phyloP scores from a whole-genome alignment of 1,284 basidiomycete genomes.

The Microbotryomycetes sp. region DNA sequence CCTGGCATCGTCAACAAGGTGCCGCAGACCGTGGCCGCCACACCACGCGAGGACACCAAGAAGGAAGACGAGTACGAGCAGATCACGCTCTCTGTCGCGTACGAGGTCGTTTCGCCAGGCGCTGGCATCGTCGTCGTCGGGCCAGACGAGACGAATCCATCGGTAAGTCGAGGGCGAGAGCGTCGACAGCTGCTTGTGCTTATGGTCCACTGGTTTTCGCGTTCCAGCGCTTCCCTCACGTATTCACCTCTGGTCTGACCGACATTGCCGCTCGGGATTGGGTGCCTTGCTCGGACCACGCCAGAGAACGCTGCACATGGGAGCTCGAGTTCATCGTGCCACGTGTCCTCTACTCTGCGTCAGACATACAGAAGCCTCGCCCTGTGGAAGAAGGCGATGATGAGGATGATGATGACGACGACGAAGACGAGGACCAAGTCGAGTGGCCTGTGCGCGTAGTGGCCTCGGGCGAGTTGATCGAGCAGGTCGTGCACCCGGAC shows the following conservation, averaged over 20 bases:
- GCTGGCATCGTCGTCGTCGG: slow-evolving; percentile 82
- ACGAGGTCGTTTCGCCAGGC: slow-evolving; percentile 68
- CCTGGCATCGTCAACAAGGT: slow-evolving; percentile 46
- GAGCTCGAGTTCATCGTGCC: slow-evolving; percentile 96
- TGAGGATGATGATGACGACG: slow-evolving; percentile 49
- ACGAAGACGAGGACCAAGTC: slow-evolving; percentile 47
- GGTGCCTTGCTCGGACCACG: slow-evolving; percentile 91
- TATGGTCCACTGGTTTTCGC: neutral
- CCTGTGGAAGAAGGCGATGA: slow-evolving; percentile 44
- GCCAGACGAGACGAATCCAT: slow-evolving; percentile 70
- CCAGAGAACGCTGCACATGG: slow-evolving; percentile 98
- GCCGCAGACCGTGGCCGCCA: slow-evolving; percentile 8
- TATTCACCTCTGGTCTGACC: slow-evolving; percentile 80
- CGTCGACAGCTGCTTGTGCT: neutral
- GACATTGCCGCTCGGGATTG: slow-evolving; percentile 88
- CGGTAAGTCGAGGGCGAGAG: slow-evolving; percentile 52
- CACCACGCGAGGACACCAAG: slow-evolving; percentile 1
- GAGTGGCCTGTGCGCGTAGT: slow-evolving; percentile 73
- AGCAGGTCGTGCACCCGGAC: slow-evolving; percentile 91
- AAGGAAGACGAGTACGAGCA: slow-evolving; percentile 58
- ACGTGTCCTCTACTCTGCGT: slow-evolving; percentile 62
- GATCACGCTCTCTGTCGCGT: slow-evolving; percentile 66
- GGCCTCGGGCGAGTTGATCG: slow-evolving; percentile 86
- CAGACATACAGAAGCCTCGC: slow-evolving; percentile 4
- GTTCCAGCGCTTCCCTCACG: slow-evolving; percentile 75